Evolutionary conservation across 2,329 filamentous ascomycete species (phyloP).

Genomic region (Calonectria ilicicola): DNA sequence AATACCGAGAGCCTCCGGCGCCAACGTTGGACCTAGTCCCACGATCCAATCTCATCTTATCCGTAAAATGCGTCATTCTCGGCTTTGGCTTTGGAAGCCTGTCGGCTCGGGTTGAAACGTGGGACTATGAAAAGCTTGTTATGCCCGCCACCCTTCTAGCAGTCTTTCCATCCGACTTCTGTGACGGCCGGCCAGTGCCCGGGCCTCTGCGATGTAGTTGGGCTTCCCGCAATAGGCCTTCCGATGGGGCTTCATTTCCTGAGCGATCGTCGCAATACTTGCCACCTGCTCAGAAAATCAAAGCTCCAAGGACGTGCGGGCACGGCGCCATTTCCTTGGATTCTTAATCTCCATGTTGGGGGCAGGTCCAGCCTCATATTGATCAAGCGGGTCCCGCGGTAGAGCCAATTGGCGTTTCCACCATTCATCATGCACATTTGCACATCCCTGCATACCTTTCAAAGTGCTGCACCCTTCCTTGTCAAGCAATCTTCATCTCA

Average conservation of each 20-base stretch:
- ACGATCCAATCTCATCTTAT: neutral
- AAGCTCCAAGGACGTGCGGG: conserved; percentile 31
- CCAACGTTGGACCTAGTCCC: neutral
- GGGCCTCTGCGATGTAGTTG: neutral
- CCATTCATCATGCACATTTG: conserved; percentile 32
- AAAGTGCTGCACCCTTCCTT: conserved; percentile 8
- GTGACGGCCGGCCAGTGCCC: neutral
- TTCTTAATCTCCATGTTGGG: conserved; percentile 38
- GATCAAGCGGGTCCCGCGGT: conserved; percentile 37
- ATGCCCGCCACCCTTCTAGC: conserved; percentile 12
- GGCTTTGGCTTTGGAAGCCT: neutral
- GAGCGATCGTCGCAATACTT: conserved; percentile 9
- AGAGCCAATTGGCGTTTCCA: conserved; percentile 30
- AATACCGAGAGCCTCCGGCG: neutral
- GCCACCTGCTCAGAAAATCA: conserved; percentile 11
- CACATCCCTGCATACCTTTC: conserved; percentile 34
- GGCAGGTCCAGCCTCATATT: conserved; percentile 38
- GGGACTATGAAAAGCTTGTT: conserved; percentile 20
- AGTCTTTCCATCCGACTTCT: conserved; percentile 11
- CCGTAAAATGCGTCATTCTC: neutral
- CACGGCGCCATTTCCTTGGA: conserved; percentile 27
- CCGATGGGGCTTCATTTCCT: conserved; percentile 38
- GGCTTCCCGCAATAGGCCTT: conserved; percentile 11
- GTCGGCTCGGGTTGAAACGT: neutral
- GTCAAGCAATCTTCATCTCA: conserved; percentile 33